A percentile compares a stretch with the other conserved stretches of the same genome.
Evolutionary conservation across 2,329 filamentous ascomycete species (phyloP).

Genomic region (Lizonia empirigonia): DNA sequence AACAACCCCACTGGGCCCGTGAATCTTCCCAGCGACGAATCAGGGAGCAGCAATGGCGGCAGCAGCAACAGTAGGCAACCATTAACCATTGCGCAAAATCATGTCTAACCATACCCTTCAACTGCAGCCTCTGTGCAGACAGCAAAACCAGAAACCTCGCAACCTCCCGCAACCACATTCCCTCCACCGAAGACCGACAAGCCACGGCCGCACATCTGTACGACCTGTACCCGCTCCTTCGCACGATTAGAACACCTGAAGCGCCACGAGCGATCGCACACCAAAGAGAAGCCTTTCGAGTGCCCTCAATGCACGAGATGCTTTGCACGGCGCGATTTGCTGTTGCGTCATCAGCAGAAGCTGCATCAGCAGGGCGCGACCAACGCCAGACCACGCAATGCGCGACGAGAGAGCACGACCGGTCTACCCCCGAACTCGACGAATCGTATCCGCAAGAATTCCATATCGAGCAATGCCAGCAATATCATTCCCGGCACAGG

Average conservation of each 20-base stretch:
- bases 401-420: conserved; percentile 82
- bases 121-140: conserved; percentile 40
- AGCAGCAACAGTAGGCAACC: conserved; percentile 43
- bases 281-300: conserved; percentile 98
- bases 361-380: conserved; percentile 91
- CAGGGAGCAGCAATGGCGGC: conserved; percentile 31
- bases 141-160: conserved; percentile 39
- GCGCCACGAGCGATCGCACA: conserved; percentile 96
- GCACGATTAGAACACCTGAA: conserved; percentile 95
- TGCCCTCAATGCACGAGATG: conserved; percentile 93
- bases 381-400: conserved; percentile 80
- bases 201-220: conserved; percentile 91
- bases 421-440: conserved; percentile 71
- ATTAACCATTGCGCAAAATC: background rate
- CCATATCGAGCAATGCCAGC: conserved; percentile 68
- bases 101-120: conserved; percentile 26
- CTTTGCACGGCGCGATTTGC: conserved; percentile 89
- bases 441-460: conserved; percentile 88
- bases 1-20: conserved; percentile 34
- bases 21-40: conserved; percentile 38
- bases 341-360: conserved; percentile 97
- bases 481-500: conserved; percentile 56
- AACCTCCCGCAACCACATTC: conserved; percentile 53
- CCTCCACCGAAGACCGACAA: conserved; percentile 96
- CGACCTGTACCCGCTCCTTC: conserved; percentile 89